Evolutionary conservation across 306 rosid genomes (phyloP).

Genomic region (Ormosia semicastrata): DNA sequence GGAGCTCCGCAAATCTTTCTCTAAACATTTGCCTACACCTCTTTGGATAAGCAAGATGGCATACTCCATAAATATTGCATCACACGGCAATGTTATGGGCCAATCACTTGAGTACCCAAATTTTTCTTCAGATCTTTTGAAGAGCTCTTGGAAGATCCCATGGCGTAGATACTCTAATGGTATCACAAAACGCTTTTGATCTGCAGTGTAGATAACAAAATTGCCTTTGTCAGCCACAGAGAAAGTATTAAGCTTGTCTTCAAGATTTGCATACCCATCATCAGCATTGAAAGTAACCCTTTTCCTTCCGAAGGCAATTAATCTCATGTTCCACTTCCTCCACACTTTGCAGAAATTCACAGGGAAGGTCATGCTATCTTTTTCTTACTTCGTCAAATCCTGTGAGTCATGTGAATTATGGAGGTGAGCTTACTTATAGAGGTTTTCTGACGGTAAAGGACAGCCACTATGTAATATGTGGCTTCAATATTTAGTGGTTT

Average conservation of each 20-base stretch:
- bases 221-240: conserved; percentile 21
- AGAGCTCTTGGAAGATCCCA: conserved; percentile 20
- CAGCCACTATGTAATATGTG: background rate
- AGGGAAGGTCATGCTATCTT: too few relatives aligned
- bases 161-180: conserved; percentile 25
- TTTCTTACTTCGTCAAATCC: too few relatives aligned
- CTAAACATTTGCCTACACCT: conserved; percentile 14
- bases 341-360: background rate
- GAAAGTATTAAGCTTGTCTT: too few relatives aligned
- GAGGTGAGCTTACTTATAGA: background rate
- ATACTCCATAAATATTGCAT: conserved; percentile 32
- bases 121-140: conserved; percentile 31
- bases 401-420: too few relatives aligned
- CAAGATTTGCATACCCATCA: too few relatives aligned
- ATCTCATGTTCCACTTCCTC: background rate
- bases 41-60: conserved; percentile 28
- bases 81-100: conserved; percentile 43
- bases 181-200: conserved; percentile 22
- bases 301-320: background rate
- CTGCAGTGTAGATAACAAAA: conserved; percentile 31
- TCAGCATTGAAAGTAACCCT: background rate
- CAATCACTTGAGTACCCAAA: conserved; percentile 33
- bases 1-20: conserved; percentile 14
- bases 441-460: too few relatives aligned
- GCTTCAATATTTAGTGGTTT: background rate